Percentiles rank a stretch among this genome's conserved stretches.
Conservation (phyloP, 2,329 filamentous ascomycete genomes). For the Pseudogymnoascus sp. region DNA sequence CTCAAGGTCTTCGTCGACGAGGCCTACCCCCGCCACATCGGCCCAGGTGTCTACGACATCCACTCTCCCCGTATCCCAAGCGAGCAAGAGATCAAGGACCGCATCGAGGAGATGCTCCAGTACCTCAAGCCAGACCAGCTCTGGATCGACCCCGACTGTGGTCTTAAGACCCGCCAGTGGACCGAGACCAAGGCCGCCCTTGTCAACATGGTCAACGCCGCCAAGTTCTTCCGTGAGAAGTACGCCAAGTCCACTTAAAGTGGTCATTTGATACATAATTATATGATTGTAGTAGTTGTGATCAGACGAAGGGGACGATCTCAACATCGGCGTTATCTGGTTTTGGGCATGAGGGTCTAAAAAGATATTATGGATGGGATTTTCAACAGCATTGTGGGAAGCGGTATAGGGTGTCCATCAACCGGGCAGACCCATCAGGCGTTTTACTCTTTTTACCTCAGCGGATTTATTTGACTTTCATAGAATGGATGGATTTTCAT, state of each 20-base stretch:
- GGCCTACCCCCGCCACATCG: slow-evolving; percentile 95
- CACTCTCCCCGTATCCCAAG: slow-evolving; percentile 96
- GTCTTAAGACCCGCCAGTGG: slow-evolving; percentile 98
- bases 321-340: slow-evolving; percentile 41
- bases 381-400: slow-evolving; percentile 11
- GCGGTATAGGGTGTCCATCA: slow-evolving; percentile 7
- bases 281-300: slow-evolving; percentile 2
- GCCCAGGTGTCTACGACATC: slow-evolving; percentile 99
- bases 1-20: slow-evolving; percentile 97
- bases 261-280: slow-evolving; percentile 6
- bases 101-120: slow-evolving; percentile 95
- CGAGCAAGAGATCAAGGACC: slow-evolving; percentile 97
- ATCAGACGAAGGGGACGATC: slow-evolving; percentile 31
- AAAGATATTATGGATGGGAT: slow-evolving; percentile 18
- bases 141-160: slow-evolving; percentile 99
- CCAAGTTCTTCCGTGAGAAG: slow-evolving; percentile 93
- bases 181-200: slow-evolving; percentile 96
- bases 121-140: slow-evolving; percentile 97
- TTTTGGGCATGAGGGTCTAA: slow-evolving; percentile 16
- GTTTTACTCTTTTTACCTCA: slow-evolving; percentile 1
- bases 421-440: background rate
- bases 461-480: slow-evolving; percentile 8
- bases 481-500: slow-evolving; percentile 3
- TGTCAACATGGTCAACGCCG: slow-evolving; percentile 94
- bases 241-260: slow-evolving; percentile 52